Base-by-base conservation (phyloP, 768 basidiomycete genomes). In the Multifurca ochricompacta region DNA sequence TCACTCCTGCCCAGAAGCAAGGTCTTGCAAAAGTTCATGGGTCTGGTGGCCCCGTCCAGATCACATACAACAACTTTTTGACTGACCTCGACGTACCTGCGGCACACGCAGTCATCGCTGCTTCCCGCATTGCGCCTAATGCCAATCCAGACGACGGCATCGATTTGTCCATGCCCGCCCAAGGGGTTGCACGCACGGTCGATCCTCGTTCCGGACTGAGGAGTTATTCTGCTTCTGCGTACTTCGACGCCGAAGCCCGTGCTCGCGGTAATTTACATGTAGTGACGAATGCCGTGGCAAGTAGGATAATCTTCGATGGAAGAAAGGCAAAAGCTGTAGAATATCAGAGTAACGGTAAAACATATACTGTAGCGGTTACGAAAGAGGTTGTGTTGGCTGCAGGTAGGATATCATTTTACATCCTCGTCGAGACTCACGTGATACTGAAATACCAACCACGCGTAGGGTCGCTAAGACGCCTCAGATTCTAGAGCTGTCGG, bases 401-500 rank as follows among this genome's bases (percentile, higher is more conserved):
- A 1, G 58, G 58, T 59, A 37, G 25, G 55, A 23, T 9, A 6
- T 10, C 25, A 3, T 8, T 46, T 50, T 40, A 28, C 35, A 30
- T 16, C 8, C 25, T 21, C 18, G 6, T 21, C 18, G 6, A 18
- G 14, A 14, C 5, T 7, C n/a, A 30, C 7, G n/a, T 21, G 27
- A 40, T 18, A 2, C 43, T 56, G 34, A 59, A 27, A 18, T 6
- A 28, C 36, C 45, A 8, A 28, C 36, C 45, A 13, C 6, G 18
- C 14, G n/a, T 13, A 57, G 58, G 59, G 9, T 59, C 59, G 10
- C 37, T 61, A 42, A 61, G 44, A 61, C 57, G 3, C 59, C 59
- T 23, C 59, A 59, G 48, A 61, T 59, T 25, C 58, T 61, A 3
- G 59, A 61, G 30, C 28, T 59, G 25, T 61, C 58, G 59, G 59